phyloP scores from a whole-genome alignment of 805 yeast genomes.

The Dipodascus geniculatus region DNA sequence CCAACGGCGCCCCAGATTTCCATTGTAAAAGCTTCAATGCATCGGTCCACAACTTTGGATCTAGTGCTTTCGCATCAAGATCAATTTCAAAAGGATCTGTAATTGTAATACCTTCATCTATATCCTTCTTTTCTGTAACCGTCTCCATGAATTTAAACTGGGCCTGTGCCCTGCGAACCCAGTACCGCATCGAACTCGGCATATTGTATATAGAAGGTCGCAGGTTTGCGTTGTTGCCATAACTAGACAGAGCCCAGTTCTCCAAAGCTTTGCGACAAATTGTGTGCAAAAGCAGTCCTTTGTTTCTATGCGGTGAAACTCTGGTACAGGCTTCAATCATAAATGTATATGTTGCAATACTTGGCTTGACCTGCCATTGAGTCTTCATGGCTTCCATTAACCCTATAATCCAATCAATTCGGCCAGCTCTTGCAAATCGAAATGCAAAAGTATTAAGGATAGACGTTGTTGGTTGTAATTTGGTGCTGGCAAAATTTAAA shows the following conservation, averaged over 20 bases:
- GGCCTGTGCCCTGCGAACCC: background rate
- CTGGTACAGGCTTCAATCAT: constrained; percentile 10
- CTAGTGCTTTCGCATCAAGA: background rate
- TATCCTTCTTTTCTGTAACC: background rate
- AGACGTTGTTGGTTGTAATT: constrained; percentile 7
- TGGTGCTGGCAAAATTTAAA: constrained; percentile 7
- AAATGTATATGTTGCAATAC: constrained; percentile 6
- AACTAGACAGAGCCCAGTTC: background rate
- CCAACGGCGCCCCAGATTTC: background rate
- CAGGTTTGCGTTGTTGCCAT: background rate
- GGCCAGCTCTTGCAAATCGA: constrained; percentile 5
- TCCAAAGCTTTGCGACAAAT: constrained; percentile 1
- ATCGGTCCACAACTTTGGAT: background rate
- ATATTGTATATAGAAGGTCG: background rate
- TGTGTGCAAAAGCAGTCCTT: background rate
- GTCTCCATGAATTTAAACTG: background rate
- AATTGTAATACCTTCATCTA: background rate
- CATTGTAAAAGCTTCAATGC: background rate
- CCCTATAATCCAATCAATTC: constrained; percentile 15
- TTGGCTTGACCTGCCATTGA: constrained; percentile 8
- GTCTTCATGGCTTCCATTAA: constrained; percentile 7
- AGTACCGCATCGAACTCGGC: background rate
- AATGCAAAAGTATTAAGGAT: constrained; percentile 11
- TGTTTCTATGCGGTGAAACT: constrained; percentile 5
- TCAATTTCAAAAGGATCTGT: background rate